Evolutionary conservation across 1,284 basidiomycete genomes (phyloP).

Genomic region (Mycosarcoma maydis): DNA sequence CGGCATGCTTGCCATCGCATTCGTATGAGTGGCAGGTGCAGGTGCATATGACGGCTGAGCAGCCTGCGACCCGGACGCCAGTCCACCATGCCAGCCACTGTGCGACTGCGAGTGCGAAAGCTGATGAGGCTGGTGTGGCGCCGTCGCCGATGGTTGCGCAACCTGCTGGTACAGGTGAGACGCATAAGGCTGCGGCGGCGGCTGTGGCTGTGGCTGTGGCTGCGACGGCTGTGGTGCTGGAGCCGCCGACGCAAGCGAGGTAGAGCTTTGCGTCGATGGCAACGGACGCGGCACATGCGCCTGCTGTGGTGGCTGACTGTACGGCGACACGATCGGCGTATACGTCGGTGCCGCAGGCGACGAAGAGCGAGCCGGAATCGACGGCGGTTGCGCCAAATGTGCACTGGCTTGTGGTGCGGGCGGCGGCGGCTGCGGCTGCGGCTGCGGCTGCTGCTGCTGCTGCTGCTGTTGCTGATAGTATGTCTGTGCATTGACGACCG

Average conservation of each 20-base stretch:
- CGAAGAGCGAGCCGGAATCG: constrained; percentile 25
- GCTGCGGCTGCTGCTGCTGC: constrained; percentile 6
- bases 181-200: constrained; percentile 11
- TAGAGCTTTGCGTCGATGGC: constrained; percentile 37
- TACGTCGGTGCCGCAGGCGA: constrained; percentile 27
- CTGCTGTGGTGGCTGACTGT: constrained; percentile 15
- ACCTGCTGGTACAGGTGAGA: constrained; percentile 32
- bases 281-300: constrained; percentile 23
- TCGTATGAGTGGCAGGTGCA: too few relatives aligned
- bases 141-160: constrained; percentile 33
- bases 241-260: constrained; percentile 10
- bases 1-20: constrained; percentile 15
- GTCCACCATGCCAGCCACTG: too few relatives aligned
- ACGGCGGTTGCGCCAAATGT: constrained; percentile 21
- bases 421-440: too few relatives aligned
- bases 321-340: constrained; percentile 34
- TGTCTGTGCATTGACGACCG: constrained; percentile 45
- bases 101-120: constrained; percentile 19
- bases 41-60: constrained; percentile 13
- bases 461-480: constrained; percentile 35
- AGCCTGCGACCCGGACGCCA: constrained; percentile 15
- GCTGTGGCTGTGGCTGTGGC: constrained; percentile 2
- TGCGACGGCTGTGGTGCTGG: too few relatives aligned
- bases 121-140: constrained; percentile 26
- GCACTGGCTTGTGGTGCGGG: constrained; percentile 7